Conservation (phyloP, 768 basidiomycete genomes). For the Termitomyces sp. region DNA sequence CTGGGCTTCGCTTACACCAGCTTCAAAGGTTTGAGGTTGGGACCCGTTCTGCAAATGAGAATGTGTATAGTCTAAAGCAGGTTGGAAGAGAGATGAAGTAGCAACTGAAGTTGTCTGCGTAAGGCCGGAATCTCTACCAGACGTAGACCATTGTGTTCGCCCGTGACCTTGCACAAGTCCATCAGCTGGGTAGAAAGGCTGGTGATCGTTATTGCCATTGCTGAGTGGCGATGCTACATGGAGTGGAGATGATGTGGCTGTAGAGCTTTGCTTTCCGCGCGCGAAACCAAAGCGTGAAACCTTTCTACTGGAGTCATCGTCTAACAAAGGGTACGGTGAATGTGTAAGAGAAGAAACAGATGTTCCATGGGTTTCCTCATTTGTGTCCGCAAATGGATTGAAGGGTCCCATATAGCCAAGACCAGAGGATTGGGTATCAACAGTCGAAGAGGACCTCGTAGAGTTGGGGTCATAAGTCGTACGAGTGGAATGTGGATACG, state of each 20-base stretch:
- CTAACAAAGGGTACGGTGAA: constrained; percentile 33
- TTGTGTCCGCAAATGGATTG: constrained; percentile 69
- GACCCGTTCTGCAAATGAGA: constrained; percentile 37
- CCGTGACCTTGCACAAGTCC: constrained; percentile 24
- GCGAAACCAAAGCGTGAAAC: constrained; percentile 82
- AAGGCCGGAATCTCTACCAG: constrained; percentile 36
- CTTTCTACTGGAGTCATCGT: constrained; percentile 57
- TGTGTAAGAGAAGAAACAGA: constrained; percentile 25
- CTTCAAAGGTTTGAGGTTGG: constrained; percentile 54
- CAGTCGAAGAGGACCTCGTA: constrained; percentile 27
- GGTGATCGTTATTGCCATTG: constrained; percentile 37
- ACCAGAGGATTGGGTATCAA: constrained; percentile 40
- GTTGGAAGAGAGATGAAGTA: constrained; percentile 43
- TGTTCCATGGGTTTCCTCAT: constrained; percentile 39
- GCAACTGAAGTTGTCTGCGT: constrained; percentile 25
- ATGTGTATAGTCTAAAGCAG: constrained; percentile 35
- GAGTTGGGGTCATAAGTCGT: constrained; percentile 52
- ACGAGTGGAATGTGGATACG: constrained; percentile 41
- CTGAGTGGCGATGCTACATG: constrained; percentile 51
- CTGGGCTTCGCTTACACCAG: constrained; percentile 65
- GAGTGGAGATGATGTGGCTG: constrained; percentile 51
- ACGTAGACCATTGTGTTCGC: constrained; percentile 36
- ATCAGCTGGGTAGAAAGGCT: constrained; percentile 39
- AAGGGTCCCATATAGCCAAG: constrained; percentile 69
- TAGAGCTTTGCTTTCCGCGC: constrained; percentile 58